Base-by-base conservation (phyloP, 148 eudicot genomes). In the Vaccinium corymbosum region DNA sequence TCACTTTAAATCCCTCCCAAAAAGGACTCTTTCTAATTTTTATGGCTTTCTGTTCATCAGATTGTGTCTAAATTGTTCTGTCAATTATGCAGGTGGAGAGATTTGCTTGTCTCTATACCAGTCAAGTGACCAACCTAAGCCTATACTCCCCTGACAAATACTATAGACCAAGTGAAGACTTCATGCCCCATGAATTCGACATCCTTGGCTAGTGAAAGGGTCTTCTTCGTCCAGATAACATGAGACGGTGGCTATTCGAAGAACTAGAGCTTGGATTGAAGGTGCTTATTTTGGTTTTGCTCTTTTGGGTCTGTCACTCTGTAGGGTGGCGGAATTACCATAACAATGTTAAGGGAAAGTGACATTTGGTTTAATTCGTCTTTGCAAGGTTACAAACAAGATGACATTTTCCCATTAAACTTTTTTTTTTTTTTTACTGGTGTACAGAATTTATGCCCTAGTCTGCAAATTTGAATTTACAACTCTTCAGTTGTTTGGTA, bases 151-250 rank as follows among this genome's bases (percentile, higher is more conserved):
- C 99, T 0, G 96, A 95, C 85, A 97, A 94, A 74, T 97, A 97
- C 92, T 97, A 94, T 85, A 91, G 98, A 73, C 97, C 99, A 62
- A 91, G 98, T 81, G 99, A 97, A 88, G 99, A 97, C 86, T 94
- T 90, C 87, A 92, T 97, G 98, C 97, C 98, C 50, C 99, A 97
- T 87, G 99, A 97, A 84, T 92, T 92, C 29, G 98, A 93, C 86
- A 88, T 97, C 84, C 90, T 96, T 51, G 76, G 86, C 35, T 14
- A 86, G 42, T 90, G 84, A 87, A 51, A 59, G 84, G 49, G 38
- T 73, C 50, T 15, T 73, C 64, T 82, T 55, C 15, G 7, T 56
- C 53, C 56, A 17, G 57, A 82, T 46, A 51, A 48, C 11, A 35
- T 7, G 46, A 56, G 61, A 22, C 19, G 2, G 3, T 12, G 51